Percentiles rank a stretch among this genome's conserved stretches.
These are phyloP conservation scores for Candida sonorensis DNA, from an alignment of 805 yeast genomes.

Conservation along the genomic window DNA sequence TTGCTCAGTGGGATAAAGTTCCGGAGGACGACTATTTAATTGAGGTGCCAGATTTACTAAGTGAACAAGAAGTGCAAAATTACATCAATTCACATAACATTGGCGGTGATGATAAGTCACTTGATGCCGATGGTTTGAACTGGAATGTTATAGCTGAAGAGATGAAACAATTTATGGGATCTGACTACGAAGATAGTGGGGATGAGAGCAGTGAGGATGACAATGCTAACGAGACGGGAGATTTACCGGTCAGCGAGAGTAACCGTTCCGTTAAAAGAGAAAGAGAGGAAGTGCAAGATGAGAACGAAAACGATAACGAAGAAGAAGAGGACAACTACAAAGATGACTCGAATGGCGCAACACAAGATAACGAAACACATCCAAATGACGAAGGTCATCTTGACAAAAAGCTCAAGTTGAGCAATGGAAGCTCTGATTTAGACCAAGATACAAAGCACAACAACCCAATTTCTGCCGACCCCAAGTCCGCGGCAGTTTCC, in stretches of 20 bases:
- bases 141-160: constrained; percentile 52
- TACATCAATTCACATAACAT: constrained; percentile 30
- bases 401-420: constrained; percentile 15
- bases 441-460: too few relatives aligned
- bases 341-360: constrained; percentile 13
- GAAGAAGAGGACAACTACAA: constrained; percentile 8
- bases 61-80: constrained; percentile 38
- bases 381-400: constrained; percentile 9
- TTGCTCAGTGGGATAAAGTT: constrained; percentile 69
- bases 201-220: constrained; percentile 17
- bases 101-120: constrained; percentile 34
- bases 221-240: constrained; percentile 7
- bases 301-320: constrained; percentile 2
- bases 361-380: constrained; percentile 1
- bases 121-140: constrained; percentile 38
- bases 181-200: constrained; percentile 37
- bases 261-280: too few relatives aligned
- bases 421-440: too few relatives aligned
- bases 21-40: constrained; percentile 56
- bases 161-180: constrained; percentile 42
- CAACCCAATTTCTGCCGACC: too few relatives aligned
- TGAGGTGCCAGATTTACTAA: constrained; percentile 39
- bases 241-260: not conserved
- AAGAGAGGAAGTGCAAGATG: not conserved
- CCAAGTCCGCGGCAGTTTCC: too few relatives aligned